Percentiles rank a stretch among this genome's conserved stretches.
Conservation (phyloP, 192 early-diverging fungal species). For the Spinellus fusiger region DNA sequence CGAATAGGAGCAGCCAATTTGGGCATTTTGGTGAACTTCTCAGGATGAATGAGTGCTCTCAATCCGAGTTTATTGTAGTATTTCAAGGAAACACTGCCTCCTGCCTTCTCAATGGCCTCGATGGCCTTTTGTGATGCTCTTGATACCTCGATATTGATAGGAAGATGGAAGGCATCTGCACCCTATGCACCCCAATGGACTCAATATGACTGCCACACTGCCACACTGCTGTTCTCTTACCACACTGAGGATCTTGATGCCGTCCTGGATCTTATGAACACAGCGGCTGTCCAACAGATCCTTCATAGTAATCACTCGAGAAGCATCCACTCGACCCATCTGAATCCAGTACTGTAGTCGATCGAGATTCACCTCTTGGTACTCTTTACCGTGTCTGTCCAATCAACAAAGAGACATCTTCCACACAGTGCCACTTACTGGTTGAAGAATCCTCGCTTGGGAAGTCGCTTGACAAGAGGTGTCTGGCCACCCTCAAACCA, state of each 20-base stretch:
- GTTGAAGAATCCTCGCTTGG: conserved; percentile 83
- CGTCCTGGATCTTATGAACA: conserved; percentile 75
- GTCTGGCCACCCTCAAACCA: conserved; percentile 95
- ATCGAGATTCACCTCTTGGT: conserved; percentile 77
- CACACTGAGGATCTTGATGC: conserved; percentile 73
- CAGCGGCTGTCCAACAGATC: conserved; percentile 61
- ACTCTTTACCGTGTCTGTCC: conserved; percentile 51
- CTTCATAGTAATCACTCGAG: conserved; percentile 77
- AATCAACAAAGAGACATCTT: conserved; percentile 9
- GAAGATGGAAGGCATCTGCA: conserved; percentile 64
- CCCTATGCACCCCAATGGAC: conserved; percentile 45
- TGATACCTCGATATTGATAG: conserved; percentile 82
- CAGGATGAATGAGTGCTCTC: conserved; percentile 71
- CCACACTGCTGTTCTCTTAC: conserved; percentile 26
- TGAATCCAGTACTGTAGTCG: conserved; percentile 89
- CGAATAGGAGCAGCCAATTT: conserved; percentile 62
- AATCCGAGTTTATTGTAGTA: conserved; percentile 75
- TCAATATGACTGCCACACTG: background rate
- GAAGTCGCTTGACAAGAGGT: conserved; percentile 72
- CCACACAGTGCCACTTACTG: conserved; percentile 26
- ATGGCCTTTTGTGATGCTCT: conserved; percentile 75
- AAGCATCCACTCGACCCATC: conserved; percentile 72
- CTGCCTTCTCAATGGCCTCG: conserved; percentile 69
- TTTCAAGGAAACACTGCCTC: conserved; percentile 75
- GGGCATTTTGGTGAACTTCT: conserved; percentile 68